A percentile compares a stretch with the other conserved stretches of the same genome.
phyloP scores from a whole-genome alignment of 176 grass and related monocot genomes.

The Musa beccarii region DNA sequence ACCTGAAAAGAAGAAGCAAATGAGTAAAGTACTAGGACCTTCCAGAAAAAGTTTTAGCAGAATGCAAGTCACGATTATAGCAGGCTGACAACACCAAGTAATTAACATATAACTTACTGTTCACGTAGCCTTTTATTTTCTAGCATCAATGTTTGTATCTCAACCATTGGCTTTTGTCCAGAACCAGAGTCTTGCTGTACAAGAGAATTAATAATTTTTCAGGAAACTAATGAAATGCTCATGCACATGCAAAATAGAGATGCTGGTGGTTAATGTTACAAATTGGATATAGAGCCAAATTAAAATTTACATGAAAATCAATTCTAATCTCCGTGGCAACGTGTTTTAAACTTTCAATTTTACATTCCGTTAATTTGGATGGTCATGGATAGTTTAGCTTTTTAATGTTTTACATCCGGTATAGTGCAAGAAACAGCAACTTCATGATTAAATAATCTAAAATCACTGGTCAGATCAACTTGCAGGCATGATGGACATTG shows the following conservation, averaged over 20 bases:
- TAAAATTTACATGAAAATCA: no score
- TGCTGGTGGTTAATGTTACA: background rate
- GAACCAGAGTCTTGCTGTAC: constrained; percentile 22
- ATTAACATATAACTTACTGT: constrained; percentile 44
- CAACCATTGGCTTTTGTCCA: constrained; percentile 38
- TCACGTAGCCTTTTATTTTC: constrained; percentile 58
- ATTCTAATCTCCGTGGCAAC: no score
- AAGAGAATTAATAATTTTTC: background rate
- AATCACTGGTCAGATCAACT: background rate
- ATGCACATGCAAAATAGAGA: background rate
- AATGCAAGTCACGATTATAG: background rate
- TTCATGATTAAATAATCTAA: background rate
- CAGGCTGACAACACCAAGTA: background rate
- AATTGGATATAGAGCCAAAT: background rate
- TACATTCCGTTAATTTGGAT: background rate
- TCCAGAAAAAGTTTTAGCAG: background rate
- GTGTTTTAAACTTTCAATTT: background rate
- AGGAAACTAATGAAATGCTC: constrained; percentile 3
- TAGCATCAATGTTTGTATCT: constrained; percentile 42
- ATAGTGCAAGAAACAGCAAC: background rate
- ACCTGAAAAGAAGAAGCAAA: constrained; percentile 34
- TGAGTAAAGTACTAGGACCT: background rate
- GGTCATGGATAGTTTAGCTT: background rate
- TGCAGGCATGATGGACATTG: background rate
- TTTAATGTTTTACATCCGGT: background rate